A percentile compares a stretch with the other conserved stretches of the same genome.
phyloP scores from a whole-genome alignment of 139 green algal genomes.

The Zygnema cylindricum region DNA sequence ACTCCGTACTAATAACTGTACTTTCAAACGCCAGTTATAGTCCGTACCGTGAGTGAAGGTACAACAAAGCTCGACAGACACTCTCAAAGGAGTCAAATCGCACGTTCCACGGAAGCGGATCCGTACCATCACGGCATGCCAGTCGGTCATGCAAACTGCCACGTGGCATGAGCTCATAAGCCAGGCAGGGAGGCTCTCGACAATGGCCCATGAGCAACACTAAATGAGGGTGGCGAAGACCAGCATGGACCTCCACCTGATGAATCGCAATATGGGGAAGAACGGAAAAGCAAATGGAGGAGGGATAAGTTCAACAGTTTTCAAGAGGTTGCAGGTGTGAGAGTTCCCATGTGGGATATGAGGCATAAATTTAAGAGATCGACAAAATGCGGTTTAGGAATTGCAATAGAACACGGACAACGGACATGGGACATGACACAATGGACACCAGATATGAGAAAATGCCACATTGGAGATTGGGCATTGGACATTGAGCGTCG shows the following conservation, averaged over 20 bases:
- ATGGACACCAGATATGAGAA: too few species aligned
- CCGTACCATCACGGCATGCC: background rate
- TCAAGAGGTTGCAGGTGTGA: too few species aligned
- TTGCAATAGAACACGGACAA: too few species aligned
- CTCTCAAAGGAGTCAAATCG: slow-evolving; percentile 32
- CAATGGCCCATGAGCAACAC: slow-evolving; percentile 72
- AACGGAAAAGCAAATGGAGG: background rate
- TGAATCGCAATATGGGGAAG: background rate
- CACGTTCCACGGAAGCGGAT: slow-evolving; percentile 54
- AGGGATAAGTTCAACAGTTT: background rate
- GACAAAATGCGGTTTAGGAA: too few species aligned
- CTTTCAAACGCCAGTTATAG: too few species aligned
- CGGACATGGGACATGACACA: too few species aligned
- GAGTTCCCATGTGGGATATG: too few species aligned
- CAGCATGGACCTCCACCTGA: slow-evolving; percentile 1
- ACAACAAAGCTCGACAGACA: slow-evolving; percentile 11
- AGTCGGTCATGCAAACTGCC: slow-evolving; percentile 66
- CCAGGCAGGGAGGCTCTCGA: slow-evolving; percentile 66
- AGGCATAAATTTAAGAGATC: too few species aligned
- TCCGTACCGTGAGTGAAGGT: slow-evolving; percentile 34
- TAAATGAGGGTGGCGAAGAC: slow-evolving; percentile 72
- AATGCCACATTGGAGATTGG: too few species aligned
- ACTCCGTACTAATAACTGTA: too few species aligned
- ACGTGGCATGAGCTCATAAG: slow-evolving; percentile 70
- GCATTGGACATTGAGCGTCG: too few species aligned